A percentile compares a stretch with the other conserved stretches of the same genome.
Evolutionary conservation across 2,329 filamentous ascomycete genomes (phyloP).

Genomic region (Pyrenophora graminea): DNA sequence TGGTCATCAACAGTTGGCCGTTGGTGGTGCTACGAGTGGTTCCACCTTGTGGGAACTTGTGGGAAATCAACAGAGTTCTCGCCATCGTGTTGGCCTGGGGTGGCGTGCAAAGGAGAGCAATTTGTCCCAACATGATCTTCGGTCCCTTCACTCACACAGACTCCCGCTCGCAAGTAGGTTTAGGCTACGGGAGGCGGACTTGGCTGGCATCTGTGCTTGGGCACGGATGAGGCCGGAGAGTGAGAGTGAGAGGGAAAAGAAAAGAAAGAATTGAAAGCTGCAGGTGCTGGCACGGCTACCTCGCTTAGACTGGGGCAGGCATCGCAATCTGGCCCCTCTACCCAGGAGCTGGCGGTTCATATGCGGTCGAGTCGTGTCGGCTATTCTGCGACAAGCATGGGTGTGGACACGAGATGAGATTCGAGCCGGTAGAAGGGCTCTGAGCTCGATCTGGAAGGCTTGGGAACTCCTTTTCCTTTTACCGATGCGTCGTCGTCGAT

Average conservation of each 20-base stretch:
- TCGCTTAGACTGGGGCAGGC: constrained; percentile 31
- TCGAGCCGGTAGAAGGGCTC: constrained; percentile 28
- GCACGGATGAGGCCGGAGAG: constrained; percentile 41
- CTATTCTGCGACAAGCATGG: constrained; percentile 35
- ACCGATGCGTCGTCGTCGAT: constrained; percentile 5
- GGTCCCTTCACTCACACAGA: constrained; percentile 38
- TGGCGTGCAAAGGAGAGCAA: constrained; percentile 10
- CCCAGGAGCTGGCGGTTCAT: constrained; percentile 24
- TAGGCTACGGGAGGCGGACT: constrained; percentile 42
- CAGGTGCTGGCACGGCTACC: constrained; percentile 31
- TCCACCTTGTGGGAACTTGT: constrained; percentile 17
- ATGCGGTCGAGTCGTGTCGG: constrained; percentile 23
- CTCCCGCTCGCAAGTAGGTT: constrained; percentile 40
- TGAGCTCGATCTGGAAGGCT: constrained; percentile 26
- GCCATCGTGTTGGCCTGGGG: constrained; percentile 16
- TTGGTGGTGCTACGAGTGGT: constrained; percentile 16
- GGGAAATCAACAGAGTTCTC: constrained; percentile 16
- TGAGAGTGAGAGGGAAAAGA: neutral
- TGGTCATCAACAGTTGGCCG: constrained; percentile 17
- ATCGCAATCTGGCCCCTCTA: constrained; percentile 25
- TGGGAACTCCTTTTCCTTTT: constrained; percentile 16
- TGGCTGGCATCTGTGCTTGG: constrained; percentile 28
- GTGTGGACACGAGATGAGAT: constrained; percentile 29
- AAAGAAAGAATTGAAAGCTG: constrained; percentile 35
- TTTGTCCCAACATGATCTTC: constrained; percentile 39